Base-by-base conservation (phyloP, 139 green algal species). In the Deuterostichococcus epilithicus region DNA sequence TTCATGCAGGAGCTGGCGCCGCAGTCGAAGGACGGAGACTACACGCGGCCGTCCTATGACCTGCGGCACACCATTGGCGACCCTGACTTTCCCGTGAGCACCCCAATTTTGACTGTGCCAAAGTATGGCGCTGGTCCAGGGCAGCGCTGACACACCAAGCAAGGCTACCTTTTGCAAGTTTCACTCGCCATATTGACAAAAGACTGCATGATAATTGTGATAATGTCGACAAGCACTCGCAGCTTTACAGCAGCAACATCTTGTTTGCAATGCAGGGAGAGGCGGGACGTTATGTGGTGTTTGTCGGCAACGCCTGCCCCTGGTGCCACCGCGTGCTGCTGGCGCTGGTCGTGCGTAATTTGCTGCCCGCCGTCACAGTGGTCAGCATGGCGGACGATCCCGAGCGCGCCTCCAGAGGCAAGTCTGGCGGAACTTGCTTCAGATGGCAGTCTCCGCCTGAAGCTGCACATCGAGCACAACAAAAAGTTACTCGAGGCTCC, bases 321-420 rank as follows among this genome's bases (percentile, higher is more conserved):
- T 98, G 95, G 95, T 98, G 95, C 85, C 95, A 98, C 81, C 83
- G 95, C 23, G 90, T 97, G 75, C 58, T 89, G 47, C 80, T 97
- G 36, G 86, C 85, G 8, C 82, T 94, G 65, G 87, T 88, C 28
- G 66, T 95, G 26, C 84, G 81, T 5, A 92, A 88, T 18, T 82
- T 92, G 20, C 70, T 70, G 13, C 65, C 39, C 6, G 52, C 83
- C 58, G 76, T 89, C 33, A 36, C 23, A 45, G 77, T 87, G 34
- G 82, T 73, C 1, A 77, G 52, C n/a, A 72, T 92, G 37, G 47
- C 81, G 28, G 91, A 94, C 69, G 88, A 96, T 73, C 86, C 94
- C 5, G 93, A 95, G 74, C 76, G 88, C 13, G 91, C 91, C 5
- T 87, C 77, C 67, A 78, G 83, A 3, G 86, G 52, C 28, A 20